Evolutionary conservation across 177 flowering plant species (phyloP).

Genomic region (Vitis hybrid): DNA sequence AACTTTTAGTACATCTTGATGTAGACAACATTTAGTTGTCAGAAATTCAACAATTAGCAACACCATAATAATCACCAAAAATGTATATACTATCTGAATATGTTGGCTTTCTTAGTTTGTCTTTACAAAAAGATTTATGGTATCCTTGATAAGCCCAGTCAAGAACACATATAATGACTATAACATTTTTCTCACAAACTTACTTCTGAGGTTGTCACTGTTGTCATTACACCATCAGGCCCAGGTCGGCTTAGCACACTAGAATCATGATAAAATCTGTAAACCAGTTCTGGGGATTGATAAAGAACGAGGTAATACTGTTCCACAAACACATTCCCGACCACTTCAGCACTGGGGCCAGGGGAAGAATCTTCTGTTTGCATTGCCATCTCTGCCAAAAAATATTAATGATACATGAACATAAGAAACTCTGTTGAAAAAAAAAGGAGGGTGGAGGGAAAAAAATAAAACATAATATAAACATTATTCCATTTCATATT

Average conservation of each 20-base stretch:
- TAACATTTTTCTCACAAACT: neutral
- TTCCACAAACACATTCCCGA: slow-evolving; percentile 24
- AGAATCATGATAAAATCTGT: slow-evolving; percentile 19
- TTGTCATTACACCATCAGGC: slow-evolving; percentile 16
- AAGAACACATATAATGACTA: neutral
- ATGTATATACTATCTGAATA: no score
- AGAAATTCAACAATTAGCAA: no score
- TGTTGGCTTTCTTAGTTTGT: no score
- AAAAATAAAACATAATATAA: neutral
- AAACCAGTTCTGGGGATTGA: slow-evolving; percentile 9
- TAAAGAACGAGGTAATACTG: slow-evolving; percentile 15
- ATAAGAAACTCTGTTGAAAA: neutral
- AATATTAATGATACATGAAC: neutral
- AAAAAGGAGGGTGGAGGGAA: neutral
- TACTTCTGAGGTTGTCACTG: slow-evolving; percentile 18
- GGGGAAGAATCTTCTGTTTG: neutral
- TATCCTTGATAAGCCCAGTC: neutral
- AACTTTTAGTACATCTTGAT: no score
- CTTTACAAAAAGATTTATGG: neutral
- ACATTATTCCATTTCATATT: no score
- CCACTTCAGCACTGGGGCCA: slow-evolving; percentile 3
- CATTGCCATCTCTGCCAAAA: slow-evolving; percentile 21
- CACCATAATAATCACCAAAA: no score
- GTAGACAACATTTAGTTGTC: no score
- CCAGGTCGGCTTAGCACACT: slow-evolving; percentile 25